Base-by-base conservation (phyloP, 108 stramenopile genomes). In the Skeletonema potamos region DNA sequence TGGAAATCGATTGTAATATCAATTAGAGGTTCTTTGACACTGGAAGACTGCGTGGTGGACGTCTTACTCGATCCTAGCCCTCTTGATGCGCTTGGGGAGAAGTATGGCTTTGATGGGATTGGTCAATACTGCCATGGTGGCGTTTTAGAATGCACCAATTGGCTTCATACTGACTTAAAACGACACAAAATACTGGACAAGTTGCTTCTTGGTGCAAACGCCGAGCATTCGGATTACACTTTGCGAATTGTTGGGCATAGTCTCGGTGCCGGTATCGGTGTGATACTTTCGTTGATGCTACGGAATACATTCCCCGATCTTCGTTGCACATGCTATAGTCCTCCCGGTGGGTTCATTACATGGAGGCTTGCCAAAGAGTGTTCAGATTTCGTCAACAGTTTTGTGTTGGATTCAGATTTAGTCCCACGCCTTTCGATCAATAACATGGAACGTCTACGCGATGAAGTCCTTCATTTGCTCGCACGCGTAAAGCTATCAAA, bases 41-140 rank as follows among this genome's bases (percentile, higher is more conserved):
- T 99, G 39, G 98, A 98, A 66, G 98, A 99, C 69, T 91, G 94
- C 68, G 79, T 99, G n/a, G 93, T 90, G 11, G 98, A 99, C 73
- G 95, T 90, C 0, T 70, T 91, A 24, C 82, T 96, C 12, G 92
- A 96, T 57, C 94, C 96, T 13, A 85, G 82, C 58, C 79, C 90
- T 12, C 68, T 96, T 20, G 91, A 95, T 32, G 66, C 72, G 3
- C 56, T 91, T 29, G 95, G 92, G 29, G 70, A 83, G 46, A 79
- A 92, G 54, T 96, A 86, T 76, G 94, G 92, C 2, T 97, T 97
- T 82, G 83, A 88, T 68, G 93, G 86, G 7, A 28, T 29, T 27
- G 87, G 82, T n/a, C 93, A 96, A 70, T 89, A 89, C 70, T 94
- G 92, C 46, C 96, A 96, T 76, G 83, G 85, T 3, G 97, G 97